Percentiles rank a stretch among this genome's conserved stretches.
These are phyloP conservation scores for Penicillium parvum DNA, from an alignment of 495 filamentous ascomycete species.

Conservation along the genomic window DNA sequence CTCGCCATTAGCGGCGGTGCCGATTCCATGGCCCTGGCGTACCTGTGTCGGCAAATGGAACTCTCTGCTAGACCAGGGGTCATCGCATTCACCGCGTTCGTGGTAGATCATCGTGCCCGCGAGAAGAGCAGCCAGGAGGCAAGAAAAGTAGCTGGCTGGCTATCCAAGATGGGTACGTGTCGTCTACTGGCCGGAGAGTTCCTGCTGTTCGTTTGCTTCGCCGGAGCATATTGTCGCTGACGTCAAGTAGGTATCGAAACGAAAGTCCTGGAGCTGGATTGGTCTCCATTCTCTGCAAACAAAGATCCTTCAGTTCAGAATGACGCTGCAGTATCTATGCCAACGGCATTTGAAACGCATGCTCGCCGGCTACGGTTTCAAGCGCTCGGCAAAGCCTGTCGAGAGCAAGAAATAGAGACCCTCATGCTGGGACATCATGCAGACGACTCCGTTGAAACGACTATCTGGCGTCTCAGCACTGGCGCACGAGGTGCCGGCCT, in stretches of 20 bases:
- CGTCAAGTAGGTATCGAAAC: slow-evolving; percentile 48
- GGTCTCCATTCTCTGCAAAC: slow-evolving; percentile 28
- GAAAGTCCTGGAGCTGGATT: slow-evolving; percentile 48
- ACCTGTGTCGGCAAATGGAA: slow-evolving; percentile 56
- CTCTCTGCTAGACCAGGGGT: slow-evolving; percentile 15
- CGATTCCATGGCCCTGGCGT: slow-evolving; percentile 92
- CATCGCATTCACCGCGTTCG: slow-evolving; percentile 54
- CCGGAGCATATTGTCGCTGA: background rate
- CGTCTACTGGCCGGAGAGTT: background rate
- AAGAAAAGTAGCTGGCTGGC: slow-evolving; percentile 47
- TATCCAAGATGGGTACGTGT: slow-evolving; percentile 41
- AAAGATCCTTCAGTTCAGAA: slow-evolving; percentile 8
- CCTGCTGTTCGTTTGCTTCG: background rate
- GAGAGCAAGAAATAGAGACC: slow-evolving; percentile 38
- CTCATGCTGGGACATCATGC: slow-evolving; percentile 78
- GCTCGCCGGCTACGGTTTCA: slow-evolving; percentile 74
- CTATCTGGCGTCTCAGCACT: slow-evolving; percentile 65
- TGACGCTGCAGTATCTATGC: slow-evolving; percentile 38
- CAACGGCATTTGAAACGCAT: slow-evolving; percentile 69
- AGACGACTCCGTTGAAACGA: slow-evolving; percentile 84
- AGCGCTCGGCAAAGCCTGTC: slow-evolving; percentile 60
- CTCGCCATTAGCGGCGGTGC: slow-evolving; percentile 89
- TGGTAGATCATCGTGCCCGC: slow-evolving; percentile 77
- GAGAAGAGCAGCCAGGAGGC: slow-evolving; percentile 67
- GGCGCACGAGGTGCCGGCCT: slow-evolving; percentile 63